Evolutionary conservation across 306 rosid species (phyloP).

Genomic region (Cucurbita pepo): DNA sequence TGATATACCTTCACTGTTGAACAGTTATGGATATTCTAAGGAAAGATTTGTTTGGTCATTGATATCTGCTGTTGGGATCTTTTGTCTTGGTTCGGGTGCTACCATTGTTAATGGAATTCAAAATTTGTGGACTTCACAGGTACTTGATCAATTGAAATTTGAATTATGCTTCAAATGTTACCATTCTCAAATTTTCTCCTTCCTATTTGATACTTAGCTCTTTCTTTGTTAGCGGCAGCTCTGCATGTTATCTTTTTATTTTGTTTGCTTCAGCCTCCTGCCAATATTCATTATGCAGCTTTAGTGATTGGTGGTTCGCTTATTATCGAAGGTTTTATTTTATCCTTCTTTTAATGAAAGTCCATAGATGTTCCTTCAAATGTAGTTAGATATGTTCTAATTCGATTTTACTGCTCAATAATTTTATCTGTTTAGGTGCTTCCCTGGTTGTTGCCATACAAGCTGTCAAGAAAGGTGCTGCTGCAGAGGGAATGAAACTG

Average conservation of each 20-base stretch:
- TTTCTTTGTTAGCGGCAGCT: not conserved
- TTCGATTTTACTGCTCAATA: not conserved
- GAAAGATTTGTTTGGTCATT: slow-evolving; percentile 99
- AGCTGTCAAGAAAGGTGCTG: slow-evolving; percentile 97
- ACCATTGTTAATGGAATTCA: slow-evolving; percentile 88
- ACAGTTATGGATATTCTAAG: slow-evolving; percentile 94
- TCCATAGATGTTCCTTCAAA: not conserved
- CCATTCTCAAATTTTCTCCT: not conserved
- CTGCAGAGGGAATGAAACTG: slow-evolving; percentile 83
- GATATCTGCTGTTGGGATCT: slow-evolving; percentile 96
- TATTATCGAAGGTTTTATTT: slow-evolving; percentile 66
- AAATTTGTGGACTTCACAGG: slow-evolving; percentile 89
- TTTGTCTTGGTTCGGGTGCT: slow-evolving; percentile 97
- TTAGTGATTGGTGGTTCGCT: slow-evolving; percentile 85
- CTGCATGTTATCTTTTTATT: not conserved
- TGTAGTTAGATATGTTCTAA: slow-evolving; percentile 2
- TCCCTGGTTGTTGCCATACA: slow-evolving; percentile 95
- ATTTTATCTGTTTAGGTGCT: slow-evolving; percentile 39
- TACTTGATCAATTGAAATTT: slow-evolving; percentile 8
- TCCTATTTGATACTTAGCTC: not conserved
- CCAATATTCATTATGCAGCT: slow-evolving; percentile 64
- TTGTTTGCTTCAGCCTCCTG: slow-evolving; percentile 63
- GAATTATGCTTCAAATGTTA: not conserved
- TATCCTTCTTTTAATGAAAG: not conserved
- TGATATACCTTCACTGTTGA: slow-evolving; percentile 13